Evolutionary conservation across 768 basidiomycete genomes (phyloP).

Genomic region (Suillus occidentalis): DNA sequence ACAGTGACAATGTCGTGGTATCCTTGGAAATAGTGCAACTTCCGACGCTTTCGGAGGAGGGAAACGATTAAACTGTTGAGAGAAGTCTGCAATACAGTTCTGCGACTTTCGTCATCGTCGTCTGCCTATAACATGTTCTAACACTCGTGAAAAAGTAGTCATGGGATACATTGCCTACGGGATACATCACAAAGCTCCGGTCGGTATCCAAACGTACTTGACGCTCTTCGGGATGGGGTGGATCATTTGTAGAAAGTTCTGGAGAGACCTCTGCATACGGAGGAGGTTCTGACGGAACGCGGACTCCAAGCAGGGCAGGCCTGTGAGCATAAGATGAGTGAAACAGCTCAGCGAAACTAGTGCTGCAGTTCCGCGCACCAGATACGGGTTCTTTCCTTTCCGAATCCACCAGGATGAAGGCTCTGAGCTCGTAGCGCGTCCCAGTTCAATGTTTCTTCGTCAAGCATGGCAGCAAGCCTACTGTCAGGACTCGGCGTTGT

Average conservation of each 20-base stretch:
- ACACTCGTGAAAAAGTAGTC: slow-evolving; percentile 13
- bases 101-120: slow-evolving; percentile 19
- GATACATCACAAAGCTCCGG: slow-evolving; percentile 91
- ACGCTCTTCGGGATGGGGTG: slow-evolving; percentile 71
- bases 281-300: slow-evolving; percentile 41
- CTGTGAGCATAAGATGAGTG: slow-evolving; percentile 24
- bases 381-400: slow-evolving; percentile 49
- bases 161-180: slow-evolving; percentile 59
- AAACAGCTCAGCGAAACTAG: slow-evolving; percentile 11
- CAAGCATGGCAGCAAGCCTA: not conserved
- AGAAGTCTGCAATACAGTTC: slow-evolving; percentile 52
- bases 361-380: slow-evolving; percentile 44
- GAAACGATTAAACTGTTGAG: slow-evolving; percentile 73
- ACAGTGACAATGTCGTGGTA: slow-evolving; percentile 93
- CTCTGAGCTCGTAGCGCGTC: slow-evolving; percentile 45
- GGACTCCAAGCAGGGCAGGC: slow-evolving; percentile 30
- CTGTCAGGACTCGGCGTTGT: not conserved
- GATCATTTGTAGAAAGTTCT: slow-evolving; percentile 10
- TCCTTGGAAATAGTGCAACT: slow-evolving; percentile 85
- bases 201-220: slow-evolving; percentile 90
- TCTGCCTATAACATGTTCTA: slow-evolving; percentile 10
- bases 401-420: slow-evolving; percentile 64
- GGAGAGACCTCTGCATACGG: slow-evolving; percentile 26
- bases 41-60: slow-evolving; percentile 70
- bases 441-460: slow-evolving; percentile 34